Conservation (phyloP, 306 rosid species). For the Quercus wislizeni region DNA sequence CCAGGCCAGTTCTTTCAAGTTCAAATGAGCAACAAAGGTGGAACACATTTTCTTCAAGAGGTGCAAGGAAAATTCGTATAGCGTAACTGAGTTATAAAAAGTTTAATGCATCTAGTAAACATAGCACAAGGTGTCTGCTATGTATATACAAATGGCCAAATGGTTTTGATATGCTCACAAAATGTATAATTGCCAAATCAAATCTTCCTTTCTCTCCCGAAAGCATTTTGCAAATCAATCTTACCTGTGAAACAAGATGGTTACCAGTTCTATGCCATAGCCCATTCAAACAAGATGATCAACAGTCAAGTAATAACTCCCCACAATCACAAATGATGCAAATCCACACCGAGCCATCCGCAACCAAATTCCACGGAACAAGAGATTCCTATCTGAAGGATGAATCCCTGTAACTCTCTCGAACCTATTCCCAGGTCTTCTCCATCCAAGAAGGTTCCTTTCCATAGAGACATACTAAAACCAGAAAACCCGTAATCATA, state of each 20-base stretch:
- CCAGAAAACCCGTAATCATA: slow-evolving; percentile 9
- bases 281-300: slow-evolving; percentile 42
- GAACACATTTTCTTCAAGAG: background rate
- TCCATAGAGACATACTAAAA: slow-evolving; percentile 68
- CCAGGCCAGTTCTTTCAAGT: background rate
- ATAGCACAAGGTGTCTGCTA: no score
- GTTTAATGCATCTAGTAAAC: no score
- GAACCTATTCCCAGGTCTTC: slow-evolving; percentile 60
- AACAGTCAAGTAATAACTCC: slow-evolving; percentile 63
- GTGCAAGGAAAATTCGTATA: background rate
- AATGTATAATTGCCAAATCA: background rate
- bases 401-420: slow-evolving; percentile 74
- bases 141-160: no score
- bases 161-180: no score
- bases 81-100: no score
- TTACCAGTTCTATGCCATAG: slow-evolving; percentile 1
- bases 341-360: slow-evolving; percentile 79
- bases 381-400: slow-evolving; percentile 69
- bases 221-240: background rate
- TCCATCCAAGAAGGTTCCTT: slow-evolving; percentile 76
- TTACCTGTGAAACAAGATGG: background rate
- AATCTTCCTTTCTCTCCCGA: background rate
- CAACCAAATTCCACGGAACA: slow-evolving; percentile 61
- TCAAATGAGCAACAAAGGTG: background rate
- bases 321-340: slow-evolving; percentile 65